Base-by-base conservation (phyloP, 148 eudicot genomes). In the Amaranthus hypochondriacus region DNA sequence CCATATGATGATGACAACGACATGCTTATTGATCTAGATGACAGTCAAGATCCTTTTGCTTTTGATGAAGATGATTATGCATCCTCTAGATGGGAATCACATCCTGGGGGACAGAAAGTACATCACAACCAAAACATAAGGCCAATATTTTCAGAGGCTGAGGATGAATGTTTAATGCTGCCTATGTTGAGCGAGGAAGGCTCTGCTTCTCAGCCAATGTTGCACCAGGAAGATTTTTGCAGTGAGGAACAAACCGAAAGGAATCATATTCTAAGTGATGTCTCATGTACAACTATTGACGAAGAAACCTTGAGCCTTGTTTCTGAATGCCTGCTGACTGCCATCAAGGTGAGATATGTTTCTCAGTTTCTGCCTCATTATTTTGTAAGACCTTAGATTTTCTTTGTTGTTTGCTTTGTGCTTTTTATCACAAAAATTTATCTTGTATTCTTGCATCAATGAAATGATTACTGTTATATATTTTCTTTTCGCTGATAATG, bases 1-100 rank as follows among this genome's bases (percentile, higher is more conserved):
- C 61, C 84, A 65, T 77, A 76, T 72, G 82, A 77, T 75, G n/a
- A 56, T 76, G 84, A 78, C 78, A 85, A 79, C 7, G 72, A 73
- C 50, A 64, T 74, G 62, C 64, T 76, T 64, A 78, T 75, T 71
- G 71, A 77, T 83, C 56, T 75, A 60, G 96, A 82, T 28, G 90
- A 88, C 75, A 83, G 85, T 76, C 83, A 81, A 68, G 98, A 95
- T 82, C 98, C 97, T 66, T 95, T 95, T 85, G 96, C 93, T 51
- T 95, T 95, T 86, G 89, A 95, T 78, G 98, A 90, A 77, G 97
- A 81, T 62, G 96, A 92, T 65, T 78, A 71, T 72, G 90, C 80
- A 62, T 89, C 89, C 59, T 84, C 96, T 6, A 90, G 88, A 79
- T 95, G 98, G 98, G 97, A 95, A 65, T 9, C 79, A 50, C 72